Base-by-base conservation (phyloP, 345 rosid genomes). In the Populus tremula region DNA sequence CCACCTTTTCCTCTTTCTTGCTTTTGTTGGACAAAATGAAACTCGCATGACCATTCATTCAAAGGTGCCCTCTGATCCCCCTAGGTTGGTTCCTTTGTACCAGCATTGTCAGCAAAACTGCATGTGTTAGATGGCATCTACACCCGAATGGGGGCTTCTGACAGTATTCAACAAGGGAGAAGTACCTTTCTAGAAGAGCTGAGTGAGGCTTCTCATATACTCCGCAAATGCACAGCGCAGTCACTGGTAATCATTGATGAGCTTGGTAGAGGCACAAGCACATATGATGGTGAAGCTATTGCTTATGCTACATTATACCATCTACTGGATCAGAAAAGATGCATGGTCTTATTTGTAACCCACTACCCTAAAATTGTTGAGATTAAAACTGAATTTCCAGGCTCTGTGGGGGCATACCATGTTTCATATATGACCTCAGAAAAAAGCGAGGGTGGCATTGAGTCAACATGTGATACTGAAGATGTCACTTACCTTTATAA, bases 31-130 rank as follows among this genome's bases (percentile, higher is more conserved):
- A 59, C 27, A 21, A 73, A 75, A 38, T 45, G 39, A 82, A 69
- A 20, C 25, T 64, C 29, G 45, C 73, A 5, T 50, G 33, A 36
- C 35, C 20, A 69, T 71, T 76, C 76, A 76, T 77, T 43, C 50
- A 81, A 64, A 68, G 53, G 39, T 80, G 54, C 74, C 72, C 45
- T 75, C 78, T 85, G 82, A 75, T 84, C 38, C 73, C 73, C 84
- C 80, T 84, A 95, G 99, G 93, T 91, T 89, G 99, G 98, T 81
- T 95, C 98, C 87, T 95, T 90, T 84, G 93, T 95, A 72, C 98
- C 99, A 74, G 98, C 99, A 76, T 85, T 90, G 66, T 91, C 89
- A 67, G 91, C 90, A 45, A 90, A 88, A 75, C 59, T 95, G 80
- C 92, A 91, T 68, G 96, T 93, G 49, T 88, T 92, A 41, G 98